Conservation (phyloP, 768 basidiomycete genomes). For the Mycena venus region DNA sequence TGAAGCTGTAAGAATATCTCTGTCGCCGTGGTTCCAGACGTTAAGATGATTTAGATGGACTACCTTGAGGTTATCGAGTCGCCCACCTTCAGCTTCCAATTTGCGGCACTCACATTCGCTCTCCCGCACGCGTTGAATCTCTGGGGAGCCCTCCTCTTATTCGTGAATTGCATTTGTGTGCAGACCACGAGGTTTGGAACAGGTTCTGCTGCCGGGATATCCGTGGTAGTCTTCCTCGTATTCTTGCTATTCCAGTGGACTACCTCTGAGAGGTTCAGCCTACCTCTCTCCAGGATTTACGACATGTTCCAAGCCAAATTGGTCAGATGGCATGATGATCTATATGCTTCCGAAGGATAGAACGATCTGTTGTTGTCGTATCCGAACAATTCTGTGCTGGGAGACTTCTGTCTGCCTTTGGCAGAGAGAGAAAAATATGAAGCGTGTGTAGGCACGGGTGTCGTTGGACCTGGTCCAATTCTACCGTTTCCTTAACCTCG, state of each 20-base stretch:
- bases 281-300: neutral
- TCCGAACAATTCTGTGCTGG: slow-evolving; percentile 13
- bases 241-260: slow-evolving; percentile 31
- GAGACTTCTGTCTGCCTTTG: neutral
- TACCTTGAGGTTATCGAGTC: slow-evolving; percentile 56
- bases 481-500: slow-evolving; percentile 10
- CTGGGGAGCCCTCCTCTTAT: slow-evolving; percentile 58
- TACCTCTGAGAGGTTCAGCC: slow-evolving; percentile 28
- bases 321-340: neutral
- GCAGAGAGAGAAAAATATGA: slow-evolving; percentile 20
- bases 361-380: neutral
- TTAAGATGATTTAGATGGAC: slow-evolving; percentile 41
- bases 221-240: slow-evolving; percentile 11
- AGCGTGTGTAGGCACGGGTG: slow-evolving; percentile 5
- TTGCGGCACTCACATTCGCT: slow-evolving; percentile 63
- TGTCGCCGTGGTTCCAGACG: neutral
- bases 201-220: slow-evolving; percentile 21
- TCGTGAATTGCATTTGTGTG: slow-evolving; percentile 49
- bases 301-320: neutral
- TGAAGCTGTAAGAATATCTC: slow-evolving; percentile 55
- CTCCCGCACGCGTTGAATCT: slow-evolving; percentile 67
- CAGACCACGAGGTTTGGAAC: slow-evolving; percentile 32
- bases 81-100: slow-evolving; percentile 60
- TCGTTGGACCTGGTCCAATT: slow-evolving; percentile 1
- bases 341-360: slow-evolving; percentile 13